These are phyloP conservation scores for Neofusicoccum parvum DNA, from an alignment of 2,329 filamentous ascomycete species.

Conservation along the genomic window DNA sequence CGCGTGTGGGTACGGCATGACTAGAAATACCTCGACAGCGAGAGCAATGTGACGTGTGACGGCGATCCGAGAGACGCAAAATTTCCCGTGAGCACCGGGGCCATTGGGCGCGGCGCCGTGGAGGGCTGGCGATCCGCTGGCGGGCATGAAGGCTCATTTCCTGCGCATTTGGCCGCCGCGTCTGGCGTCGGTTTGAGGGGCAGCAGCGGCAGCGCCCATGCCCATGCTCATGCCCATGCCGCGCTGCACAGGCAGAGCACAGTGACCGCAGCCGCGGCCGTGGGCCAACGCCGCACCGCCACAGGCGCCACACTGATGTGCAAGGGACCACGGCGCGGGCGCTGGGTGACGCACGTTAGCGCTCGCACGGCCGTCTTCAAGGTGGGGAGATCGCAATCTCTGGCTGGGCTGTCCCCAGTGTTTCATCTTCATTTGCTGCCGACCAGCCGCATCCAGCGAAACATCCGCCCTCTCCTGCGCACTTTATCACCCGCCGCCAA, in stretches of 20 bases:
- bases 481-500: slow-evolving; percentile 14
- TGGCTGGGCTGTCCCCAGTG: slow-evolving; percentile 10
- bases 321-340: slow-evolving; percentile 4
- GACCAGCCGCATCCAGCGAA: slow-evolving; percentile 16
- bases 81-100: background rate
- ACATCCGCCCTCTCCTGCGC: slow-evolving; percentile 7
- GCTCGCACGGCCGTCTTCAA: background rate
- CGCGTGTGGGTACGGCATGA: background rate
- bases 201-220: background rate
- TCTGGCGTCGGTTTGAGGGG: background rate
- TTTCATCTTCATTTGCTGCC: slow-evolving; percentile 20
- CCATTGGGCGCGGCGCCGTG: background rate
- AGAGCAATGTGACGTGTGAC: background rate
- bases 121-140: background rate
- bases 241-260: background rate
- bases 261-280: background rate
- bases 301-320: slow-evolving; percentile 12
- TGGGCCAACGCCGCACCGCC: background rate
- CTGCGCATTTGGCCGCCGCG: background rate
- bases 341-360: background rate
- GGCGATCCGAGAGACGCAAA: slow-evolving; percentile 2
- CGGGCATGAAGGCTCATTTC: slow-evolving; percentile 7
- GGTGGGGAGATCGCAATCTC: slow-evolving; percentile 19
- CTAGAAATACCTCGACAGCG: background rate
- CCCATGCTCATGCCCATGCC: background rate